Evolutionary conservation across 495 filamentous ascomycete species (phyloP), one percentile per base, ranked within the genome.

Genomic region (Choiromyces venosus): DNA sequence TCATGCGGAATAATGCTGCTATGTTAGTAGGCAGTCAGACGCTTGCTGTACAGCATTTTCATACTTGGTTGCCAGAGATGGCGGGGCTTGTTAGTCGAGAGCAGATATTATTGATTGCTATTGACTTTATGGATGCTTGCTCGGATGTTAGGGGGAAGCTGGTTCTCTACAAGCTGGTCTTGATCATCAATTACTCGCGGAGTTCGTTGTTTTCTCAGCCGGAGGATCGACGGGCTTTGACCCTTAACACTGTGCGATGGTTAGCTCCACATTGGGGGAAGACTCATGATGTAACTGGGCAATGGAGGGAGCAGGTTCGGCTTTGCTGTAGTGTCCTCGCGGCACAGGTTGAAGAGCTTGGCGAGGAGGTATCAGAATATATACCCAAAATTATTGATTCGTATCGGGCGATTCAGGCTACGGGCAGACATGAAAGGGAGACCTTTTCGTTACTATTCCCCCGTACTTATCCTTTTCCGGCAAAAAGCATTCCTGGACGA

Each of bases 101-200:
- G 72, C 94, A 99, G 81, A 95, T 97, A 72, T 83, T 97, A 69
- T 89, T 96, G 79, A 90, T 98, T 67, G 93, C 94, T 36, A 91
- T 94, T 69, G 92, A 93, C 81, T 97, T 98, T 79, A 89, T 99
- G 85, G 92, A 97, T 80, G 91, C 95, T 16, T 98, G 95, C 83
- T 87, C 88, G 12, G 85, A 87, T 25, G 93, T 96, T 44, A 95
- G 93, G 78, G 94, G 96, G 35, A 97, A 96, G 87, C 85, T 99
- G 12, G 86, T 97, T n/a, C 84, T 98, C 16, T 97, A 96, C 83
- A 97, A 97, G 80, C 86, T 99, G 67, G 88, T 97, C 10, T 86
- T 98, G 19, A 94, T 98, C 75, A 90, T 96, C 79, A 93, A 96
- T 80, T 92, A 95, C 79, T 92, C 91, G 6, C 89, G 89, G 65